Conservation (phyloP, 164 flowering plant genomes). For the Dillenia turbinata region DNA sequence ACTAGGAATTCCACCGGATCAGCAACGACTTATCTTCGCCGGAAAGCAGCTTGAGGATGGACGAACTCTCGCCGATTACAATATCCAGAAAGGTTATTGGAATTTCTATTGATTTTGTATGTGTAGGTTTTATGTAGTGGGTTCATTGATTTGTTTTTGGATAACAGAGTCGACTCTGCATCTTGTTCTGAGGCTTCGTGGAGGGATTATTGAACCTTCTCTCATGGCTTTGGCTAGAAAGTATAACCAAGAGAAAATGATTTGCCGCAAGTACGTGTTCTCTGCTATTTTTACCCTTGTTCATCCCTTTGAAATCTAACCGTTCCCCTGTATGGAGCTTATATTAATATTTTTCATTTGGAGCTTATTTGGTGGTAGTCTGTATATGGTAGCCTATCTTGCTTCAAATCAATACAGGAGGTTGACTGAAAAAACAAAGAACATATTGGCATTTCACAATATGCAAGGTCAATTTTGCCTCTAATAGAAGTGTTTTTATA, state of each 20-base stretch:
- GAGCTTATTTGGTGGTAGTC: too few species aligned
- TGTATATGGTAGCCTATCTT: too few species aligned
- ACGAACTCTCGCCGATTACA: slow-evolving; percentile 31
- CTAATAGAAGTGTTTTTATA: too few species aligned
- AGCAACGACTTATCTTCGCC: slow-evolving; percentile 29
- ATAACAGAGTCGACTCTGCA: slow-evolving; percentile 25
- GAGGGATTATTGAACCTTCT: slow-evolving; percentile 30
- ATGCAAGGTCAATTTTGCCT: too few species aligned
- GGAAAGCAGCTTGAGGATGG: slow-evolving; percentile 30
- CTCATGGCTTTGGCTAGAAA: slow-evolving; percentile 27
- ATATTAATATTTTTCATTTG: too few species aligned
- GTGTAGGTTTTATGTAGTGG: background rate
- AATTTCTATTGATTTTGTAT: background rate
- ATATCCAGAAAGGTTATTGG: slow-evolving; percentile 27
- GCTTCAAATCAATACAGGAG: too few species aligned
- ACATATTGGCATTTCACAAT: too few species aligned
- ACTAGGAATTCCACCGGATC: slow-evolving; percentile 28
- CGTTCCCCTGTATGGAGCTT: too few species aligned
- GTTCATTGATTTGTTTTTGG: background rate
- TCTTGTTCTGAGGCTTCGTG: slow-evolving; percentile 35
- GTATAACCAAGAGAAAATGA: slow-evolving; percentile 26
- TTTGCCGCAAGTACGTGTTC: slow-evolving; percentile 21
- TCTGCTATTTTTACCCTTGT: too few species aligned
- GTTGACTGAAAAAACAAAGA: too few species aligned
- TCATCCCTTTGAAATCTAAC: too few species aligned